Evolutionary conservation across 352 stramenopile species (phyloP).

Genomic region (Saprolegnia diclina): DNA sequence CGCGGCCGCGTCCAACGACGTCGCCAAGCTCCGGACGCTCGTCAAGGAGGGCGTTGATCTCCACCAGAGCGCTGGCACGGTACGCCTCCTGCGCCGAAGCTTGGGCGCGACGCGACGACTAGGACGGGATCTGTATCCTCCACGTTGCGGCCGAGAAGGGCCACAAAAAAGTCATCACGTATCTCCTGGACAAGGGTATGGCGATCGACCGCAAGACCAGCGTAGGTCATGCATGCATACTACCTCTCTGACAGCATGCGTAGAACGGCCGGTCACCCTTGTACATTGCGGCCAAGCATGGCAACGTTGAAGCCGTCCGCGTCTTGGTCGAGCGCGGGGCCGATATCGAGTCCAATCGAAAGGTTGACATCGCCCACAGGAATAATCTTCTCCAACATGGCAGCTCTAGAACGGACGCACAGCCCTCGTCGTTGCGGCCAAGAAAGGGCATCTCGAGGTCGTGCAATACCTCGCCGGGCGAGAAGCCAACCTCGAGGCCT

Average conservation of each 20-base stretch:
- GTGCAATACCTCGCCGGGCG: conserved; percentile 22
- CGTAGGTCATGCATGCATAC: not conserved
- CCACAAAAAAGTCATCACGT: conserved; percentile 7
- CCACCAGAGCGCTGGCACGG: conserved; percentile 14
- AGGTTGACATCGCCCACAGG: not conserved
- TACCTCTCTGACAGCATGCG: not conserved
- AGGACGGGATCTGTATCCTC: conserved; percentile 23
- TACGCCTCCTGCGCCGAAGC: not conserved
- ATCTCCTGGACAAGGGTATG: conserved; percentile 21
- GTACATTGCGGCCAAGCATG: conserved; percentile 24
- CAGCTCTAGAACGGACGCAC: conserved; percentile 13
- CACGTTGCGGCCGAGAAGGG: conserved; percentile 25
- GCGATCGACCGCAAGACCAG: conserved; percentile 23
- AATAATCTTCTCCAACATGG: no score
- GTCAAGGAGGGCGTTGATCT: conserved; percentile 24
- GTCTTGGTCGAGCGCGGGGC: conserved; percentile 15
- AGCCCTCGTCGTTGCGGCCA: conserved; percentile 15
- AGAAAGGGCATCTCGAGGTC: conserved; percentile 25
- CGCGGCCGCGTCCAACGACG: conserved; percentile 32
- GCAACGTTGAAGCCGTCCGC: conserved; percentile 22
- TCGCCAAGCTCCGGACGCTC: conserved; percentile 32
- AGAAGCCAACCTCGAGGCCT: conserved; percentile 23
- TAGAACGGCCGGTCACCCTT: conserved; percentile 23
- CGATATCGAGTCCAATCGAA: conserved; percentile 25
- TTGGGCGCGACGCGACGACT: not conserved